These are phyloP conservation scores for Amphirosellinia nigrospora DNA, from an alignment of 495 filamentous ascomycete genomes.

Conservation along the genomic window DNA sequence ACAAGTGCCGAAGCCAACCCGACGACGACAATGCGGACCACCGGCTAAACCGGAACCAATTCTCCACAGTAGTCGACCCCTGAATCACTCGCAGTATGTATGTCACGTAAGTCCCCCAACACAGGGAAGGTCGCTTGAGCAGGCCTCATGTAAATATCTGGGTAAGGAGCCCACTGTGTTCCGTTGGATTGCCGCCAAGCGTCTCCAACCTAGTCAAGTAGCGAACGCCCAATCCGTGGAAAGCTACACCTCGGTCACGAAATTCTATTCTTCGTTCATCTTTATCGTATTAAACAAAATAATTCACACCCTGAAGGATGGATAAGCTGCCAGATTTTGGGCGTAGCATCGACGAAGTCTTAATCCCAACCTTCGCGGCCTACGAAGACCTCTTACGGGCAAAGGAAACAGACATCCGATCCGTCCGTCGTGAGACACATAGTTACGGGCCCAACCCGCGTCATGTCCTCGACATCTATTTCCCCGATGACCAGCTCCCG, in stretches of 20 bases:
- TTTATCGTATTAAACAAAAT: background rate
- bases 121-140: background rate
- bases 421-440: slow-evolving; percentile 38
- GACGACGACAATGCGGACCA: background rate
- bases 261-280: background rate
- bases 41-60: slow-evolving; percentile 11
- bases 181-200: background rate
- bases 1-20: slow-evolving; percentile 11
- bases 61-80: slow-evolving; percentile 7
- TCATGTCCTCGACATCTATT: slow-evolving; percentile 51
- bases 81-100: background rate
- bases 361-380: slow-evolving; percentile 46
- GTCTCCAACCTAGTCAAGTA: background rate
- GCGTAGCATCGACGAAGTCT: slow-evolving; percentile 38
- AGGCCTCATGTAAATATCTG: background rate
- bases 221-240: background rate
- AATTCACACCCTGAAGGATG: slow-evolving; percentile 25
- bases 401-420: slow-evolving; percentile 44
- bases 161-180: background rate
- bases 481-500: slow-evolving; percentile 26
- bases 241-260: background rate
- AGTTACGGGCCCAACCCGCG: slow-evolving; percentile 44
- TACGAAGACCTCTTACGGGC: slow-evolving; percentile 42
- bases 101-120: background rate
- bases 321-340: slow-evolving; percentile 49